A percentile compares a stretch with the other conserved stretches of the same genome.
Evolutionary conservation across 495 filamentous ascomycete species (phyloP).

Genomic region (Letharia lupina): DNA sequence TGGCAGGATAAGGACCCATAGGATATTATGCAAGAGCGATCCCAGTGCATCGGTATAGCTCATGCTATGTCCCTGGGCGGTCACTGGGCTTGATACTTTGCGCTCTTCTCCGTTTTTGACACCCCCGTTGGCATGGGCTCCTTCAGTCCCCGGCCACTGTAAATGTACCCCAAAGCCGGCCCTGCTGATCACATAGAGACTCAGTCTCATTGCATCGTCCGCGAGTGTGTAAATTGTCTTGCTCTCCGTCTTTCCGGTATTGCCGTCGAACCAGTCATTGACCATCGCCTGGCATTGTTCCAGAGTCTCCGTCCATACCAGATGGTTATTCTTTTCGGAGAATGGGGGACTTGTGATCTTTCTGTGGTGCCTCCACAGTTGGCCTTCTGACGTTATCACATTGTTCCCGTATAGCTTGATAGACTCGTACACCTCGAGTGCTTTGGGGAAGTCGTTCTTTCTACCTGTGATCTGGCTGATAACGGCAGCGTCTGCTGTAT

Average conservation of each 20-base stretch:
- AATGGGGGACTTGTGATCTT: slow-evolving; percentile 61
- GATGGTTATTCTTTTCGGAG: slow-evolving; percentile 59
- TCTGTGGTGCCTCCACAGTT: slow-evolving; percentile 56
- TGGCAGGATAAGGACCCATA: slow-evolving; percentile 46
- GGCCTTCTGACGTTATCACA: slow-evolving; percentile 54
- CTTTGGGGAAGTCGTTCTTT: slow-evolving; percentile 62
- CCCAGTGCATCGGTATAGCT: slow-evolving; percentile 49
- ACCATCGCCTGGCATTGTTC: slow-evolving; percentile 19
- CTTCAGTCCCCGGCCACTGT: slow-evolving; percentile 39
- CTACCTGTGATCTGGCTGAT: slow-evolving; percentile 51
- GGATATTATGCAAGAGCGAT: slow-evolving; percentile 43
- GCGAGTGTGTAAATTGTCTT: slow-evolving; percentile 13
- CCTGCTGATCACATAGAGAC: slow-evolving; percentile 58
- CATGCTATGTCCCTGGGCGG: slow-evolving; percentile 43
- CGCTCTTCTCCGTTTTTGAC: background rate
- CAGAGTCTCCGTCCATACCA: slow-evolving; percentile 54
- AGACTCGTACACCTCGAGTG: slow-evolving; percentile 46
- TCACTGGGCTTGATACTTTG: background rate
- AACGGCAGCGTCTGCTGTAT: slow-evolving; percentile 47
- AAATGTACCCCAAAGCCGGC: slow-evolving; percentile 58
- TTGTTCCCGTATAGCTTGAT: slow-evolving; percentile 57
- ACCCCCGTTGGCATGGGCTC: background rate
- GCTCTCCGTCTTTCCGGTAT: slow-evolving; percentile 31
- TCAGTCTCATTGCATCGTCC: slow-evolving; percentile 49
- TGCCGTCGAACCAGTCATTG: slow-evolving; percentile 10